phyloP scores from a whole-genome alignment of 768 basidiomycete genomes.

The Hebeloma cylindrosporum region DNA sequence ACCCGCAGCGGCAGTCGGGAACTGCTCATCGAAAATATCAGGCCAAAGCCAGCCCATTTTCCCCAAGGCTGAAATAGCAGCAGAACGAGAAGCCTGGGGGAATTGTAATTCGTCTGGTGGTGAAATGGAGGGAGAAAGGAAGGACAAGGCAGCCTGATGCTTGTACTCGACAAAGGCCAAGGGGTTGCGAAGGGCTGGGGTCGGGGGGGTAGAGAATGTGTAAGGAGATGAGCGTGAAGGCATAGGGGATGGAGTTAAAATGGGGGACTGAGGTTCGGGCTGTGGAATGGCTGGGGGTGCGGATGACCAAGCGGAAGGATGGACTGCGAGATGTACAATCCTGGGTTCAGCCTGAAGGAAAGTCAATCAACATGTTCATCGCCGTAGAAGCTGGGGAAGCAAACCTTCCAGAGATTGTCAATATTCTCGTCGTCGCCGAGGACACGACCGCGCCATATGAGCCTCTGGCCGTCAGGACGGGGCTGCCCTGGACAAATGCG shows the following conservation, averaged over 20 bases:
- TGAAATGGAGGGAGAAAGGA: constrained; percentile 26
- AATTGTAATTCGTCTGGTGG: constrained; percentile 11
- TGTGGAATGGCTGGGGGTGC: constrained; percentile 43
- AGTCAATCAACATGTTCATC: neutral
- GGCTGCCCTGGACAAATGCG: constrained; percentile 63
- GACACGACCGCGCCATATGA: constrained; percentile 74
- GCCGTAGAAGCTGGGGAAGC: constrained; percentile 15
- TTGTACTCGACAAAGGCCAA: constrained; percentile 40
- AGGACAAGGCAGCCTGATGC: constrained; percentile 45
- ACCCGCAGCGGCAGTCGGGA: constrained; percentile 37
- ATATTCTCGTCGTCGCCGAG: constrained; percentile 66
- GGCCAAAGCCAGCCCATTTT: constrained; percentile 50
- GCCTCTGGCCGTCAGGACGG: constrained; percentile 65
- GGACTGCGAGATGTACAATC: constrained; percentile 75
- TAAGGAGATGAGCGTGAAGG: neutral
- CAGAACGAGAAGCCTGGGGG: constrained; percentile 20
- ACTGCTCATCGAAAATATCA: constrained; percentile 45
- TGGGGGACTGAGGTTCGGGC: constrained; percentile 10
- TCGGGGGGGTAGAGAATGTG: neutral
- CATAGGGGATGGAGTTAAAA: neutral
- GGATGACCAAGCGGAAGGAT: constrained; percentile 72
- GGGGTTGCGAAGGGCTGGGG: constrained; percentile 16
- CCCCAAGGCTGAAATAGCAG: constrained; percentile 37
- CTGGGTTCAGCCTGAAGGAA: constrained; percentile 56
- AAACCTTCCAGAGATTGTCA: constrained; percentile 69